phyloP scores from a whole-genome alignment of 768 basidiomycete species.

The Kwoniella heveanensis region DNA sequence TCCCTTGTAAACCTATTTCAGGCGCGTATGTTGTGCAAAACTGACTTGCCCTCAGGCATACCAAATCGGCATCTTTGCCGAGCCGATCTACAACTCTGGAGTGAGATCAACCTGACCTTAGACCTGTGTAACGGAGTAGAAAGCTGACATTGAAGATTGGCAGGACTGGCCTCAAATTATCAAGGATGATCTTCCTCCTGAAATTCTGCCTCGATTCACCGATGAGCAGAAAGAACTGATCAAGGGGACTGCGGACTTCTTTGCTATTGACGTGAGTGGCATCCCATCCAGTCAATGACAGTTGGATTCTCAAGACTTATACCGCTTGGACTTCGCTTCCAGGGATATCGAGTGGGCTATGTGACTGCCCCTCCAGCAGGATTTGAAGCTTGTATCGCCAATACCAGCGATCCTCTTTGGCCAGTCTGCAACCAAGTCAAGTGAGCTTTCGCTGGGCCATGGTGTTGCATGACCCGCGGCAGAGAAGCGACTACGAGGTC shows the following conservation, averaged over 20 bases:
- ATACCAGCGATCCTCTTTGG: constrained; percentile 62
- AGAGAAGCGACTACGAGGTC: no score
- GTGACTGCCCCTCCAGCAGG: constrained; percentile 60
- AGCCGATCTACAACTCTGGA: constrained; percentile 62
- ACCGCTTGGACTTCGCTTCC: neutral
- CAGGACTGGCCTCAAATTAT: constrained; percentile 62
- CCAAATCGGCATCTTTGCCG: constrained; percentile 61
- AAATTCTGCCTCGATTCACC: constrained; percentile 61
- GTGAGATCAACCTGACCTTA: constrained; percentile 3
- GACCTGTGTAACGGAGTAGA: neutral
- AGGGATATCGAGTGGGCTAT: constrained; percentile 24
- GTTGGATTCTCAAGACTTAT: no score
- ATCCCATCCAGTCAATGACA: neutral
- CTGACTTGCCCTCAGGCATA: constrained; percentile 54
- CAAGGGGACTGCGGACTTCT: constrained; percentile 62
- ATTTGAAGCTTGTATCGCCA: constrained; percentile 59
- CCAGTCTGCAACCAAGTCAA: constrained; percentile 60
- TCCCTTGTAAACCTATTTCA: neutral
- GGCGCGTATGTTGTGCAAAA: no score
- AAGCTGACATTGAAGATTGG: neutral
- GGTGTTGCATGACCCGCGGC: no score
- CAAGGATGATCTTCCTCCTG: constrained; percentile 61
- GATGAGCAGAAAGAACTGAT: constrained; percentile 60
- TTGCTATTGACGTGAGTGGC: constrained; percentile 60
- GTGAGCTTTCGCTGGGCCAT: no score